Base-by-base conservation (phyloP, 2,329 filamentous ascomycete genomes). In the Neoarthrinium moseri region DNA sequence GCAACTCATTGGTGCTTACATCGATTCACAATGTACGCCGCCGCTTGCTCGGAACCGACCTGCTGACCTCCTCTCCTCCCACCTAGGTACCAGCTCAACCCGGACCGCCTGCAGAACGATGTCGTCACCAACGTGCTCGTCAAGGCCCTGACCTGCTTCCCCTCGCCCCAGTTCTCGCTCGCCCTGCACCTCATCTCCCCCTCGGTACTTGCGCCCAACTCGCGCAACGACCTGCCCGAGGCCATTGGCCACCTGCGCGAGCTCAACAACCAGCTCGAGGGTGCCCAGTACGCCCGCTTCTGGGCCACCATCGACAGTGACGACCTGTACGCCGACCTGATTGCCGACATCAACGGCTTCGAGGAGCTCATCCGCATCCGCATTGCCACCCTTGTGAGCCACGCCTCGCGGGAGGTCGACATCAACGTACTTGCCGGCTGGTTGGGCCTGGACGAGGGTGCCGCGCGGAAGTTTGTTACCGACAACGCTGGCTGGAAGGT, bases 101-200 rank as follows among this genome's bases (percentile, higher is more conserved):
- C 94, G 43, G 91, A 97, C 77, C 89, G 96, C 60, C 85, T 91
- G 66, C 92, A 94, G 77, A 89, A 96, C 65, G 94, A 99, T 72
- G 90, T 92, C 64, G 91, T 94, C 71, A 97, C 94, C 78, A 97
- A 97, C 81, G 88, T 97, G 74, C 90, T 99, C 68, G 91, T 95
- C 78, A 99, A 97, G 80, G 82, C 91, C 57, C 85, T 99, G 67
- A 96, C 92, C 58, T 89, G 96, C 74, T 99, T 99, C 79, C 94
- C 94, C 54, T 91, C 89, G 17, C 84, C 94, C 35, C 91, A 97
- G 71, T 99, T 97, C 83, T 86, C 85, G 60, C 89, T 97, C 61
- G 87, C 88, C 62, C 86, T 99, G 51, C 89, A 95, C 65, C 89
- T 99, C 55, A 91, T 99, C 63, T 90, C 91, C 53, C 87, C 92